Evolutionary conservation across 208 protist species (phyloP).

Genomic region (Naegleria fowleri): DNA sequence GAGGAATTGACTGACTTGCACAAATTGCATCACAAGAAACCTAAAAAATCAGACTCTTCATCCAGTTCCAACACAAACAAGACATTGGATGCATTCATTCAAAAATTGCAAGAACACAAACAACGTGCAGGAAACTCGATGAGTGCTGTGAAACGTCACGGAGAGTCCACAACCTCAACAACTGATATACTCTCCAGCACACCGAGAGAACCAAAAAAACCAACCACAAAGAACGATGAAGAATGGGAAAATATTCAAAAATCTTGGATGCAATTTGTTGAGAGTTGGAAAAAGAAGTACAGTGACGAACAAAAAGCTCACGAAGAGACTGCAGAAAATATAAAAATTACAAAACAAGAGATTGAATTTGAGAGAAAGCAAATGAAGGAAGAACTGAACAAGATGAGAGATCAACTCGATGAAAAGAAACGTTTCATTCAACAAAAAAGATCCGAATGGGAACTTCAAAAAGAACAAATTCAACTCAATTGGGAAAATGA

Average conservation of each 20-base stretch:
- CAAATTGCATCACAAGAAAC: not conserved
- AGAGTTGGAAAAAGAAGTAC: conserved; percentile 6
- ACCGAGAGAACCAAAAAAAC: not conserved
- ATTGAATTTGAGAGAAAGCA: not conserved
- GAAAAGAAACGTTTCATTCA: not conserved
- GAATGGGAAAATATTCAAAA: conserved; percentile 6
- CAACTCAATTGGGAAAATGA: not conserved
- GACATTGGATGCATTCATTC: not conserved
- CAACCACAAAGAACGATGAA: not conserved
- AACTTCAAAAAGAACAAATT: not conserved
- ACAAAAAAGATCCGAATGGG: not conserved
- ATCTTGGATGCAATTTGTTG: not conserved
- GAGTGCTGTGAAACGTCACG: not conserved
- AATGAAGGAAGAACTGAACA: not conserved
- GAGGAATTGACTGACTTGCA: not conserved
- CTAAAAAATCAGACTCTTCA: not conserved
- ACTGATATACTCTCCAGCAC: too few relatives aligned
- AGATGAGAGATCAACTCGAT: not conserved
- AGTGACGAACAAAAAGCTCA: not conserved
- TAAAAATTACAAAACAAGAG: not conserved
- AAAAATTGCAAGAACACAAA: not conserved
- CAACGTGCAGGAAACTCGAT: not conserved
- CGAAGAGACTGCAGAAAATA: not conserved
- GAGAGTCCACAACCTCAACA: not conserved
- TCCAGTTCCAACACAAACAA: not conserved